Base-by-base conservation (phyloP, 2,329 filamentous ascomycete species). In the Podosphaera xanthii region DNA sequence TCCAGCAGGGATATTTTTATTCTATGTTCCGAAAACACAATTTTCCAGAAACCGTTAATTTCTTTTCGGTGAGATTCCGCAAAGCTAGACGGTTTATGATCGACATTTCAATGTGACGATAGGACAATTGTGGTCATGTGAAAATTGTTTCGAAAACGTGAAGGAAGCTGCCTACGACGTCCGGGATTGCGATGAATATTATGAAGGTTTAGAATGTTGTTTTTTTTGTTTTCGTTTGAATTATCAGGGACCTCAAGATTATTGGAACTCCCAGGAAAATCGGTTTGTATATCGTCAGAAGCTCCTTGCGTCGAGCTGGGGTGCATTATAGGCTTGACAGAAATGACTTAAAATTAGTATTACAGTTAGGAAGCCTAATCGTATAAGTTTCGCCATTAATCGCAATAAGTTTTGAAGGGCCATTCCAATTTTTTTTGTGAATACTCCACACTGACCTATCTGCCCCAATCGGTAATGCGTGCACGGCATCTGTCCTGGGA, bases 361-460 rank as follows among this genome's bases (percentile, higher is more conserved):
- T 38, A 31, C 56, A n/a, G 33, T 33, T 3, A 10, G 40, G 40
- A 35, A 58, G 56, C 10, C 31, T 10, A 14, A 58, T 22, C 34
- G 40, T 58, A n/a, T 12, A 31, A 9, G 7, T 34, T 48, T 58
- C 56, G 12, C 34, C 30, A 33, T 48, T 35, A 7, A 48, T 48
- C 7, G 30, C 10, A 36, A 58, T 9, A 34, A 58, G 38, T 42
- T 58, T 33, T 33, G 46, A 48, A 8, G 2, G 30, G 10, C 56
- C 56, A 12, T 12, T 46, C 56, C 42, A 58, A 12, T 53, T 53
- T 22, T 53, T 34, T 9, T 53, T 35, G 33, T 53, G 50, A 34
- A 59, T 55, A 49, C 58, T 53, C 48, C 54, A 61, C 7, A 59
- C 58, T 1, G 59, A 48, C 7, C 59, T 53, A 4, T 59, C 2